A percentile compares a stretch with the other conserved stretches of the same genome.
Conservation (phyloP, 1,284 basidiomycete species). For the Chondrostereum purpureum region DNA sequence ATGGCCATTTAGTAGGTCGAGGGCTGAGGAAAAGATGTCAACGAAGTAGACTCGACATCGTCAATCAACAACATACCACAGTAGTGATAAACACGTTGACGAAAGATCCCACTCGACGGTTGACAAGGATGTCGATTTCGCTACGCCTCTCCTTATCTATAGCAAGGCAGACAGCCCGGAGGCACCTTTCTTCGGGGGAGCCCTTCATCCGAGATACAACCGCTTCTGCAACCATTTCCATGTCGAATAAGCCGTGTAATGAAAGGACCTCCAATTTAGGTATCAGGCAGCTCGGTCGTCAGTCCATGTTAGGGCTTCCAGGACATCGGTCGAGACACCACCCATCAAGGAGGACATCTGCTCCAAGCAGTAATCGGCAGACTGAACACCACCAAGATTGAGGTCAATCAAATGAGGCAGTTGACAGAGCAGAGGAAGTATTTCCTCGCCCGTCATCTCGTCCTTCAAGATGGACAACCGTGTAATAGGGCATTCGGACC, state of each 20-base stretch:
- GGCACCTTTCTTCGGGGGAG: not conserved
- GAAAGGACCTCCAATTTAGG: not conserved
- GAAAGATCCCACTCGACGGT: not conserved
- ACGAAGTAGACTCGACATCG: too few relatives aligned
- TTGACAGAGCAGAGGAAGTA: not conserved
- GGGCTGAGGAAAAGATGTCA: too few relatives aligned
- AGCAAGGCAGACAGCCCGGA: not conserved
- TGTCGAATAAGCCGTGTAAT: not conserved
- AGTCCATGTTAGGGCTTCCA: not conserved
- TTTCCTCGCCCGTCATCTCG: not conserved
- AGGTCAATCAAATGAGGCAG: not conserved
- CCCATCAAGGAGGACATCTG: not conserved
- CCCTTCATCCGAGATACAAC: not conserved
- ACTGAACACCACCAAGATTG: not conserved
- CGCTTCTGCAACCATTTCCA: not conserved
- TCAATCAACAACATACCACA: too few relatives aligned
- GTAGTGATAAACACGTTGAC: not conserved
- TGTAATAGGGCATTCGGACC: not conserved
- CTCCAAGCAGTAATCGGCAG: not conserved
- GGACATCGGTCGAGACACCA: not conserved
- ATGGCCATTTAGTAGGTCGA: too few relatives aligned
- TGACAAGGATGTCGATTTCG: not conserved
- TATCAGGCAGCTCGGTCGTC: not conserved
- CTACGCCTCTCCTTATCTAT: not conserved
- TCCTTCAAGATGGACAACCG: not conserved